A percentile compares a stretch with the other conserved stretches of the same genome.
Conservation (phyloP, 768 basidiomycete species). For the Krasilnikovozyma curviuscula region DNA sequence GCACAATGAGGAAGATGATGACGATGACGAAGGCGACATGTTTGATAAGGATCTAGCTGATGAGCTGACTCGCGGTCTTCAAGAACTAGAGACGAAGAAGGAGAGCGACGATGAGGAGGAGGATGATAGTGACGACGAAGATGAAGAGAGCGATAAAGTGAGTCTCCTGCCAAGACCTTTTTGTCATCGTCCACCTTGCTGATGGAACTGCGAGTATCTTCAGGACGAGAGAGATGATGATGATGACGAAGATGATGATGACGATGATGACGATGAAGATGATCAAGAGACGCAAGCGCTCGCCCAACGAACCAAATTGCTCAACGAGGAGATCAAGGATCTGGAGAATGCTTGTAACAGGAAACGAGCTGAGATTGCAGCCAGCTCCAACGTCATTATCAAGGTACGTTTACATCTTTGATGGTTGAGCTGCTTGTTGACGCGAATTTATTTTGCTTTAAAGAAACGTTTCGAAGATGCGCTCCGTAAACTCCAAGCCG, state of each 20-base stretch:
- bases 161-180: neutral
- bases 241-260: slow-evolving; percentile 55
- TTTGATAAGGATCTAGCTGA: slow-evolving; percentile 11
- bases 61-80: slow-evolving; percentile 2
- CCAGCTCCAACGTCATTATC: slow-evolving; percentile 69
- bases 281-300: slow-evolving; percentile 13
- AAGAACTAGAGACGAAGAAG: slow-evolving; percentile 10
- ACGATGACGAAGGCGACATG: slow-evolving; percentile 16
- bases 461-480: slow-evolving; percentile 89
- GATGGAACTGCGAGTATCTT: neutral
- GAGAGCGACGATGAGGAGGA: slow-evolving; percentile 43
- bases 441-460: neutral
- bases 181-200: neutral
- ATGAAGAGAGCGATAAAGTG: slow-evolving; percentile 43
- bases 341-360: slow-evolving; percentile 69
- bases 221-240: slow-evolving; percentile 31
- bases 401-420: slow-evolving; percentile 33
- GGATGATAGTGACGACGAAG: slow-evolving; percentile 39
- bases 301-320: slow-evolving; percentile 38
- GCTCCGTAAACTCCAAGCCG: slow-evolving; percentile 63
- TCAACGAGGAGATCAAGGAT: slow-evolving; percentile 77
- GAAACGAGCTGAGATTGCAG: slow-evolving; percentile 64
- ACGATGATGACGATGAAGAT: slow-evolving; percentile 48
- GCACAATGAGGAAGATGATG: slow-evolving; percentile 38
- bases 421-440: neutral